Conservation (phyloP, 2,329 filamentous ascomycete genomes). For the Coniochaeta pulveracea region DNA sequence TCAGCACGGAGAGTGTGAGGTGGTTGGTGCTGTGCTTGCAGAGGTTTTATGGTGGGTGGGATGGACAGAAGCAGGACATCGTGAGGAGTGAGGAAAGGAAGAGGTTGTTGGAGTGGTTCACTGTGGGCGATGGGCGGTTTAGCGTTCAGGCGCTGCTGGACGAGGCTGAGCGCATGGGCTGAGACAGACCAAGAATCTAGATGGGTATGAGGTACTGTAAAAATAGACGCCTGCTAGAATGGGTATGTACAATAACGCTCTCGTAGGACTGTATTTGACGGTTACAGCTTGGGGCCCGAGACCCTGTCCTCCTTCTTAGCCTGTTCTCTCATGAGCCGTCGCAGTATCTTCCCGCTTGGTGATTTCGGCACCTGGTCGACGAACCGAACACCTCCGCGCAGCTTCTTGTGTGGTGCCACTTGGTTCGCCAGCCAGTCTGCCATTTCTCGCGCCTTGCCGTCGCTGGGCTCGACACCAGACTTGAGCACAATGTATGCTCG, state of each 20-base stretch:
- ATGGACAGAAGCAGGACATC: conserved; percentile 24
- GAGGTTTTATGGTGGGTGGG: conserved; percentile 73
- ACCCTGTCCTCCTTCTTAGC: conserved; percentile 24
- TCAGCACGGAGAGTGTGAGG: conserved; percentile 70
- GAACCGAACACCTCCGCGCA: conserved; percentile 62
- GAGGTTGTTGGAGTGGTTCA: conserved; percentile 72
- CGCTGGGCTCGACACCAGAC: conserved; percentile 21
- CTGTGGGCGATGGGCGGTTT: conserved; percentile 64
- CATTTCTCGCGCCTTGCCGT: conserved; percentile 26
- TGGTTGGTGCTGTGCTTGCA: conserved; percentile 91
- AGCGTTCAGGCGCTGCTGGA: conserved; percentile 76
- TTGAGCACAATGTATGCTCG: conserved; percentile 50
- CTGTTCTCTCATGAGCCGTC: conserved; percentile 28
- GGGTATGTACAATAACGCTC: conserved; percentile 1
- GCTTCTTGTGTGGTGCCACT: conserved; percentile 45
- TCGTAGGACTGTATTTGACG: not conserved
- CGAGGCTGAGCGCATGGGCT: conserved; percentile 70
- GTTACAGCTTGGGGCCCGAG: conserved; percentile 27
- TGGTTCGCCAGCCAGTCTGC: conserved; percentile 22
- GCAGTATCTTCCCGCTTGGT: conserved; percentile 38
- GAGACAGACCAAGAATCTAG: conserved; percentile 15
- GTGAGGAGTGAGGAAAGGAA: conserved; percentile 48
- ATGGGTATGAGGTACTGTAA: conserved; percentile 3
- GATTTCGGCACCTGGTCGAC: conserved; percentile 63
- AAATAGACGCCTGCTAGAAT: conserved; percentile 1